phyloP scores from a whole-genome alignment of 116 monocot genomes.

The Phalaenopsis hybrid region DNA sequence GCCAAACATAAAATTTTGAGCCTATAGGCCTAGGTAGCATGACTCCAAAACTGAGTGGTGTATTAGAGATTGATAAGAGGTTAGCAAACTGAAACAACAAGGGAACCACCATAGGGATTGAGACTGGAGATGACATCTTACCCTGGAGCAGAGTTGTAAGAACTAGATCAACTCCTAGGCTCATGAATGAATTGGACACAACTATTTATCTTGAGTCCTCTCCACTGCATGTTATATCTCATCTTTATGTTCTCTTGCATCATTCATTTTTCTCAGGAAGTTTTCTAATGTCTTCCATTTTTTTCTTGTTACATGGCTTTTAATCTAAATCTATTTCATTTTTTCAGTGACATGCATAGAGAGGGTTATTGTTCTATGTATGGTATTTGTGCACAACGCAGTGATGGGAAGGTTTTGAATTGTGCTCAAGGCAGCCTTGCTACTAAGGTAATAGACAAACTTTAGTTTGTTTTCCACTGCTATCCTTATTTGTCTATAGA shows the following conservation, averaged over 20 bases:
- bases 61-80: not conserved
- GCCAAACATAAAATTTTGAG: not conserved
- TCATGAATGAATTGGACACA: not conserved
- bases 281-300: too few relatives aligned
- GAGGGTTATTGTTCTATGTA: constrained; percentile 92
- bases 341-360: constrained; percentile 39
- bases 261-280: not conserved
- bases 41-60: not conserved
- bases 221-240: not conserved
- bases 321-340: not conserved
- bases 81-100: too few relatives aligned
- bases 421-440: constrained; percentile 43
- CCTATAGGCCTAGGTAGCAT: not conserved
- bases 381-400: constrained; percentile 68
- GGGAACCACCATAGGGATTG: too few relatives aligned
- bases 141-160: too few relatives aligned
- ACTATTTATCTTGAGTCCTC: not conserved
- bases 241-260: not conserved
- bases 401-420: constrained; percentile 81
- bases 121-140: too few relatives aligned
- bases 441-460: constrained; percentile 46
- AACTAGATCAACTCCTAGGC: too few relatives aligned
- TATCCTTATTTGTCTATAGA: not conserved
- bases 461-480: not conserved
- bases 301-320: not conserved